A percentile compares a stretch with the other conserved stretches of the same genome.
phyloP scores from a whole-genome alignment of 768 basidiomycete species.

The Termitomyces eurrhizus region DNA sequence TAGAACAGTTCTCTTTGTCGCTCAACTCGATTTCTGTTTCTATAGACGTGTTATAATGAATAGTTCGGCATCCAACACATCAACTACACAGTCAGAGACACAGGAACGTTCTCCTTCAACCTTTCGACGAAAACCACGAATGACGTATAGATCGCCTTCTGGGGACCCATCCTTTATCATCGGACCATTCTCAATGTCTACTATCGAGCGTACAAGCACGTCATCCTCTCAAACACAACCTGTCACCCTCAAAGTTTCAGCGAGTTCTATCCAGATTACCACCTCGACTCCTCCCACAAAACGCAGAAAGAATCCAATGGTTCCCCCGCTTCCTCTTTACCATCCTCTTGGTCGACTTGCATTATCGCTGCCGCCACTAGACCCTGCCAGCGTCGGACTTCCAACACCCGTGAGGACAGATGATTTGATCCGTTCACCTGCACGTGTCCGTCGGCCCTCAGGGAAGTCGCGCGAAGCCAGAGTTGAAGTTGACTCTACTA shows the following conservation, averaged over 20 bases:
- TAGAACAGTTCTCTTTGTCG: background rate
- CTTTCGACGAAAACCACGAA: conserved; percentile 52
- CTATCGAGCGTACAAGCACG: conserved; percentile 6
- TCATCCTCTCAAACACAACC: conserved; percentile 11
- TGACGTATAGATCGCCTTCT: conserved; percentile 57
- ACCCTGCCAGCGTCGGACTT: conserved; percentile 54
- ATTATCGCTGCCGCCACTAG: conserved; percentile 61
- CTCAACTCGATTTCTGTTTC: background rate
- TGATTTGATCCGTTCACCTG: conserved; percentile 33
- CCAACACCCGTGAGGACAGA: conserved; percentile 43
- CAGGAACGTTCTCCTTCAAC: conserved; percentile 16
- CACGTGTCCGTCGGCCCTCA: conserved; percentile 42
- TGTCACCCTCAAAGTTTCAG: conserved; percentile 5
- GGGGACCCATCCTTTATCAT: conserved; percentile 23
- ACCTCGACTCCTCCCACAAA: conserved; percentile 1
- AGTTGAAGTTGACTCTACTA: conserved; percentile 33
- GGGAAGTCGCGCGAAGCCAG: conserved; percentile 49
- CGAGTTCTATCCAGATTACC: conserved; percentile 3
- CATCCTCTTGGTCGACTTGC: conserved; percentile 64
- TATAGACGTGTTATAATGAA: background rate
- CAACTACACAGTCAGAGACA: conserved; percentile 4
- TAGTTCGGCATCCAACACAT: background rate
- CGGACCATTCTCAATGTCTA: conserved; percentile 10
- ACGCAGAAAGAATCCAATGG: conserved; percentile 24
- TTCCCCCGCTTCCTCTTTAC: conserved; percentile 55